A percentile compares a stretch with the other conserved stretches of the same genome.
phyloP scores from a whole-genome alignment of 371 early-diverging fungal genomes.

The Mucor velutinosus region DNA sequence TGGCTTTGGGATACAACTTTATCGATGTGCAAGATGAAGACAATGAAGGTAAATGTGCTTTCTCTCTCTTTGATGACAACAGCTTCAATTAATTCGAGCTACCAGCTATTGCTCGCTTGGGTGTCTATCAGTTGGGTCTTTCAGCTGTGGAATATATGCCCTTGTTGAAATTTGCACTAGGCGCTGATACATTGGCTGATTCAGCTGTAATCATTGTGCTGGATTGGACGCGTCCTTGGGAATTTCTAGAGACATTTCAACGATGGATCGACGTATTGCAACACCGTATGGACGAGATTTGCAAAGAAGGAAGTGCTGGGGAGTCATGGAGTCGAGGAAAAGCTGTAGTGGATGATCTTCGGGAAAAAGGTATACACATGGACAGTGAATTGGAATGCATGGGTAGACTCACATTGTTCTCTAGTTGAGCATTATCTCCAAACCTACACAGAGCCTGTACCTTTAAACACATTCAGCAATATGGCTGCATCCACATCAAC shows the following conservation, averaged over 20 bases:
- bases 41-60: slow-evolving; percentile 59
- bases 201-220: slow-evolving; percentile 78
- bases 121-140: slow-evolving; percentile 83
- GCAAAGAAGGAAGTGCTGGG: slow-evolving; percentile 58
- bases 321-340: slow-evolving; percentile 66
- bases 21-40: slow-evolving; percentile 87
- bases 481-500: slow-evolving; percentile 45
- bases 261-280: slow-evolving; percentile 82
- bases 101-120: slow-evolving; percentile 79
- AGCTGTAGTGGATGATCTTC: slow-evolving; percentile 72
- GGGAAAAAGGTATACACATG: slow-evolving; percentile 62
- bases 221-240: slow-evolving; percentile 94
- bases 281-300: slow-evolving; percentile 61
- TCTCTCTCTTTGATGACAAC: not conserved
- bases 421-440: slow-evolving; percentile 64
- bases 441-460: slow-evolving; percentile 56
- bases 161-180: slow-evolving; percentile 77
- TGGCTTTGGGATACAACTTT: slow-evolving; percentile 84
- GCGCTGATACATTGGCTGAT: slow-evolving; percentile 64
- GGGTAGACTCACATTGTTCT: not conserved
- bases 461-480: slow-evolving; percentile 28
- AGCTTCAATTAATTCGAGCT: not conserved
- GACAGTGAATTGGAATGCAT: not conserved
- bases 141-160: slow-evolving; percentile 73
- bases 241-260: slow-evolving; percentile 79